Percentiles rank a stretch among this genome's conserved stretches.
These are phyloP conservation scores for Theileria parva DNA, from an alignment of 169 alveolate species.

Conservation along the genomic window DNA sequence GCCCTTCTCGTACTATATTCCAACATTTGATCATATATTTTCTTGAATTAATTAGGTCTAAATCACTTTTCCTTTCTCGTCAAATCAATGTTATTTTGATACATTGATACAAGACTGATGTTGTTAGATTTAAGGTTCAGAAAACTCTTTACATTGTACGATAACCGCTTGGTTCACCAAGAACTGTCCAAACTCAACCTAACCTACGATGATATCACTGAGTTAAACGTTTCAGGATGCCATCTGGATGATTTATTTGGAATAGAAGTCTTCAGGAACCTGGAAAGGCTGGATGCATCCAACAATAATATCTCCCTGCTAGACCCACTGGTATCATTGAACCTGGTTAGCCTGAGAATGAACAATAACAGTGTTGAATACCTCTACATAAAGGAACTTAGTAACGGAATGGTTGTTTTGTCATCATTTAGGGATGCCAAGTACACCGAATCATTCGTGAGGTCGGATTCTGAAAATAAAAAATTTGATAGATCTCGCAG, in stretches of 20 bases:
- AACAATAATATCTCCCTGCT: slow-evolving; percentile 34
- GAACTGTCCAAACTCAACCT: slow-evolving; percentile 17
- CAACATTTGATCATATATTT: not conserved
- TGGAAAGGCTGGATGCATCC: slow-evolving; percentile 46
- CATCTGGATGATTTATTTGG: slow-evolving; percentile 42
- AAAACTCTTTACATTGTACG: slow-evolving; percentile 19
- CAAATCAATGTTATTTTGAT: not conserved
- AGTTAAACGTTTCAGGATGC: slow-evolving; percentile 40
- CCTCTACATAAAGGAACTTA: slow-evolving; percentile 14
- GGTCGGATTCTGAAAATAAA: slow-evolving; percentile 2
- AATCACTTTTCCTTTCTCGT: not conserved
- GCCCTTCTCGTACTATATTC: not conserved
- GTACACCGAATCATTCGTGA: not conserved
- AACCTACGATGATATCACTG: slow-evolving; percentile 43
- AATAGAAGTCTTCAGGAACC: slow-evolving; percentile 36
- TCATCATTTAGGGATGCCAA: slow-evolving; percentile 17
- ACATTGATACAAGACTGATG: slow-evolving; percentile 12
- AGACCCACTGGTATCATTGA: slow-evolving; percentile 34
- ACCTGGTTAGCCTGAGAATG: slow-evolving; percentile 30
- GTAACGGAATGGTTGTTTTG: slow-evolving; percentile 12
- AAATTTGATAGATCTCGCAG: not conserved
- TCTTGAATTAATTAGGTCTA: not conserved
- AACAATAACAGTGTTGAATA: slow-evolving; percentile 21
- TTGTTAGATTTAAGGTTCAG: slow-evolving; percentile 42
- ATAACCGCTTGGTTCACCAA: slow-evolving; percentile 20